Evolutionary conservation across 257 asterid genomes (phyloP).

Genomic region (Solanum boliviense): DNA sequence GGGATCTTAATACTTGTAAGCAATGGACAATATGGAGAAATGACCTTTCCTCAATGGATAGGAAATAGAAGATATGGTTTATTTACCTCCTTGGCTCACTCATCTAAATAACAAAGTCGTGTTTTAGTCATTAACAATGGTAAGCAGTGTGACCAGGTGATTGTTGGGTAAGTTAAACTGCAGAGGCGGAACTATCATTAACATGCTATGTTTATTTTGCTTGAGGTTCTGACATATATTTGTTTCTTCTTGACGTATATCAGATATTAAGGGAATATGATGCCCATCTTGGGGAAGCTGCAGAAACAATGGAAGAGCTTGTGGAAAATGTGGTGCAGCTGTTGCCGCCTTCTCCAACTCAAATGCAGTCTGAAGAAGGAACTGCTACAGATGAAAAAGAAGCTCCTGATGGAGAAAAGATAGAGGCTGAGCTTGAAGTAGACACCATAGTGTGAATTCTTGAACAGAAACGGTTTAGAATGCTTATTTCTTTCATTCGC

Average conservation of each 20-base stretch:
- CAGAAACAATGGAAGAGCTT: conserved; percentile 23
- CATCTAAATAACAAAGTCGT: background rate
- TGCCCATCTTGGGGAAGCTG: conserved; percentile 29
- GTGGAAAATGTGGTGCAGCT: conserved; percentile 21
- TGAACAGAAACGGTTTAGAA: background rate
- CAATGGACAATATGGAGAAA: background rate
- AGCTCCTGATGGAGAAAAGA: conserved; percentile 4
- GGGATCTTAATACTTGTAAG: background rate
- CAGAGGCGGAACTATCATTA: background rate
- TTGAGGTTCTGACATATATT: background rate
- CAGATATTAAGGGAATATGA: conserved; percentile 55
- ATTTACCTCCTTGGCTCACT: background rate
- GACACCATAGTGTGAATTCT: background rate
- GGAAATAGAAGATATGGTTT: background rate
- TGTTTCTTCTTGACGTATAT: background rate
- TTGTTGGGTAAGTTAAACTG: background rate
- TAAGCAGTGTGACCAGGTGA: background rate
- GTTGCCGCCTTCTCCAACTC: conserved; percentile 46
- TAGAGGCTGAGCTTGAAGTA: background rate
- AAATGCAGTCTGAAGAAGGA: conserved; percentile 12
- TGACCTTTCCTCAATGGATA: background rate
- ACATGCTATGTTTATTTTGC: background rate
- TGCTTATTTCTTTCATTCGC: background rate
- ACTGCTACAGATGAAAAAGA: conserved; percentile 8
- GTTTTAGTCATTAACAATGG: background rate